These are phyloP conservation scores for Oryza brachyantha DNA, from an alignment of 176 grass and related monocot genomes.

Conservation along the genomic window DNA sequence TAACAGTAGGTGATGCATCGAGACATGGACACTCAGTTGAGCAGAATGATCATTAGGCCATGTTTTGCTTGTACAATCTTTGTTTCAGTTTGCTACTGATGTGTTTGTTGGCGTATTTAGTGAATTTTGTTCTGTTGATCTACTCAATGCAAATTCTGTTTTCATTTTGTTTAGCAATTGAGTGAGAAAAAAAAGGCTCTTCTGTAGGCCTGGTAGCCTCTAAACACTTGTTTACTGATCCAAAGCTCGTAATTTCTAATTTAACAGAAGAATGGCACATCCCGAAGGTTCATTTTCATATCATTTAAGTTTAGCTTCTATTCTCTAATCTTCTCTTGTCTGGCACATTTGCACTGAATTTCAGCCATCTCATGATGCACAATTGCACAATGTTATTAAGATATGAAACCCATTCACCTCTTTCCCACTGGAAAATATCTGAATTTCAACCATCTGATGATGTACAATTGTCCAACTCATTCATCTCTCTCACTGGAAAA, in stretches of 20 bases:
- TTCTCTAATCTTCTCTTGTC: background rate
- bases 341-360: background rate
- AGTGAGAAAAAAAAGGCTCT: background rate
- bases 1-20: conserved; percentile 42
- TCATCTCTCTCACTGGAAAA: background rate
- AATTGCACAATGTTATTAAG: too few relatives aligned
- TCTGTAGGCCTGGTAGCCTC: background rate
- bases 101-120: conserved; percentile 33
- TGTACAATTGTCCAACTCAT: too few relatives aligned
- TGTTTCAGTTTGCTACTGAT: conserved; percentile 21
- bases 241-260: background rate
- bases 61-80: conserved; percentile 53
- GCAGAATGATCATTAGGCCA: conserved; percentile 36
- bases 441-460: too few relatives aligned
- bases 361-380: too few relatives aligned
- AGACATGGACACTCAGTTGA: conserved; percentile 29
- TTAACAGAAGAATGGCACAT: background rate
- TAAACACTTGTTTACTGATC: background rate
- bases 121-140: conserved; percentile 43
- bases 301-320: background rate
- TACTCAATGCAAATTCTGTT: conserved; percentile 26
- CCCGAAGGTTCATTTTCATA: background rate
- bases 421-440: background rate
- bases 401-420: background rate
- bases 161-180: conserved; percentile 30